Percentiles rank a stretch among this genome's conserved stretches.
phyloP scores from a whole-genome alignment of 139 green algal species.

The Coelastrella sp. region DNA sequence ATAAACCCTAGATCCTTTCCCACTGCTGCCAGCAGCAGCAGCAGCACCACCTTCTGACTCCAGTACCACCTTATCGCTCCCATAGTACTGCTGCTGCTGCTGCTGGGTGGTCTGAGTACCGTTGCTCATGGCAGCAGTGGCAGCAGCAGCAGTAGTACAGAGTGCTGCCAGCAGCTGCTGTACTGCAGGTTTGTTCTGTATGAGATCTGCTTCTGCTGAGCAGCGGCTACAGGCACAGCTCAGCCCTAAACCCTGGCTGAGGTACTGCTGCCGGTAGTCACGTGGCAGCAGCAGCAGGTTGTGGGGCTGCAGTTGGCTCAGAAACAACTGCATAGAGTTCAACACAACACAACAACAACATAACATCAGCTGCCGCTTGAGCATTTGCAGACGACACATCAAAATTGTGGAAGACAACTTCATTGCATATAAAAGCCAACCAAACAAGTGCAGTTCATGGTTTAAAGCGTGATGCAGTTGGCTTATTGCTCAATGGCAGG shows the following conservation, averaged over 20 bases:
- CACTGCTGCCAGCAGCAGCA: conserved; percentile 19
- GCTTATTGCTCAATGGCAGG: no score
- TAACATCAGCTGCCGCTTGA: no score
- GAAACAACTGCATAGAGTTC: background rate
- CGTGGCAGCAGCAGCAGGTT: background rate
- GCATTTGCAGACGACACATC: no score
- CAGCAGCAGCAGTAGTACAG: conserved; percentile 9
- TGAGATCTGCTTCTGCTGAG: background rate
- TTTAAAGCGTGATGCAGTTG: no score
- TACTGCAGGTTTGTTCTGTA: background rate
- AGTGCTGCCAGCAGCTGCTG: conserved; percentile 12
- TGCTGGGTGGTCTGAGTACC: no score
- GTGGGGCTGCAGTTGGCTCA: conserved; percentile 11
- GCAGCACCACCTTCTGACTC: background rate
- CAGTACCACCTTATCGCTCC: background rate
- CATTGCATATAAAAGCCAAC: no score
- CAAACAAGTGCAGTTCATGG: no score
- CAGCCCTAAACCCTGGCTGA: conserved; percentile 7
- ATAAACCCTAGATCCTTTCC: background rate
- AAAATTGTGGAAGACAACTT: no score
- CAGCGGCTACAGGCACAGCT: conserved; percentile 29
- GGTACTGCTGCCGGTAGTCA: conserved; percentile 5
- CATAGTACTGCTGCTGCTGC: conserved; percentile 28
- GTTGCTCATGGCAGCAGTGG: background rate
- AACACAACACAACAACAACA: background rate